These are phyloP conservation scores for Alternaria ethzedia DNA, from an alignment of 2,329 filamentous ascomycete species.

Conservation along the genomic window DNA sequence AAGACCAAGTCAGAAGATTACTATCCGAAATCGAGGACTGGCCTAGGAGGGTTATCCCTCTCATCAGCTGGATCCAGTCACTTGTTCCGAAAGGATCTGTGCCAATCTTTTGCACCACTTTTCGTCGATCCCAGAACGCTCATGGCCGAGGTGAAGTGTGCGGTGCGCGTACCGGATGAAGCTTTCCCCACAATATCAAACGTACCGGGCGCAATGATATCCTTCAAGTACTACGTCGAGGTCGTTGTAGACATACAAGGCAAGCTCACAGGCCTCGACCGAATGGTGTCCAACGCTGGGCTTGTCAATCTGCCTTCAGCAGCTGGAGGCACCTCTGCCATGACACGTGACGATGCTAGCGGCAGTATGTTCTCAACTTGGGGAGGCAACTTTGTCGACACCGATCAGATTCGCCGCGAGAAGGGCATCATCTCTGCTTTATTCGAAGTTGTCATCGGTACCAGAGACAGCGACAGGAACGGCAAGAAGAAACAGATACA, in stretches of 20 bases:
- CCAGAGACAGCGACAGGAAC: slow-evolving; percentile 71
- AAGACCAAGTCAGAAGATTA: slow-evolving; percentile 80
- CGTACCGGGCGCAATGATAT: slow-evolving; percentile 92
- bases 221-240: slow-evolving; percentile 92
- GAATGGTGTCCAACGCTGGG: slow-evolving; percentile 63
- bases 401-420: slow-evolving; percentile 81
- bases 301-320: slow-evolving; percentile 56
- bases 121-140: slow-evolving; percentile 84
- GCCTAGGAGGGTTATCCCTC: slow-evolving; percentile 83
- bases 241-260: slow-evolving; percentile 92
- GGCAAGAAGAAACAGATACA: slow-evolving; percentile 52
- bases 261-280: slow-evolving; percentile 77
- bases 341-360: slow-evolving; percentile 46
- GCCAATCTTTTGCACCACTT: slow-evolving; percentile 85
- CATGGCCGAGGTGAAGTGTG: slow-evolving; percentile 79
- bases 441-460: slow-evolving; percentile 88
- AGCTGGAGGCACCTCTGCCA: slow-evolving; percentile 50
- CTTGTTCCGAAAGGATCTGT: slow-evolving; percentile 93
- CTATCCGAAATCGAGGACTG: slow-evolving; percentile 85
- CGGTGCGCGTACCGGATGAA: slow-evolving; percentile 86
- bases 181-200: slow-evolving; percentile 89
- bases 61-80: slow-evolving; percentile 86
- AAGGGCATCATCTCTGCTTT: slow-evolving; percentile 89
- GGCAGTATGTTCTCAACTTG: slow-evolving; percentile 59
- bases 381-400: slow-evolving; percentile 80